Percentiles rank a stretch among this genome's conserved stretches.
Conservation (phyloP, 768 basidiomycete genomes). For the Boletus subcaerulescens region DNA sequence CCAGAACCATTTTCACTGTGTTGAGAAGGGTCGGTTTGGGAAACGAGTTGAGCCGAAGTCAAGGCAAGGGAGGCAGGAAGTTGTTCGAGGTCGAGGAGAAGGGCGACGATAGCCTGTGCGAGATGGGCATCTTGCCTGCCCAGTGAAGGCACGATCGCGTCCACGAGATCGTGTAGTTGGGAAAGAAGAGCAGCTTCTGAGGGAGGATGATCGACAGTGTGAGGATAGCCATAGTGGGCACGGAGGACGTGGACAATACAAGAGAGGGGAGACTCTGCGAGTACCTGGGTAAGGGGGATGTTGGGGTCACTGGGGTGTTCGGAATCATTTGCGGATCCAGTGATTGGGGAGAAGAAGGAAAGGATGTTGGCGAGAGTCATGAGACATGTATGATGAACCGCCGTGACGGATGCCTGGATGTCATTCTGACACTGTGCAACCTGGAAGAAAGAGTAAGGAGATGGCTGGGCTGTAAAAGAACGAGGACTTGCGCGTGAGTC, state of each 20-base stretch:
- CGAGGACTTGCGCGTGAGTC: constrained; percentile 7
- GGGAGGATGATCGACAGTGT: constrained; percentile 29
- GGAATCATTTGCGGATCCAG: constrained; percentile 49
- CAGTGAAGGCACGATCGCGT: constrained; percentile 43
- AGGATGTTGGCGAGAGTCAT: constrained; percentile 72
- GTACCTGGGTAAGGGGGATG: constrained; percentile 13
- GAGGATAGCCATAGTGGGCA: constrained; percentile 7
- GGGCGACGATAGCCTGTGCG: constrained; percentile 63
- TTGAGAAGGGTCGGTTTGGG: constrained; percentile 9
- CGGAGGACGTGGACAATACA: constrained; percentile 20
- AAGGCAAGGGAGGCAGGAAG: constrained; percentile 40
- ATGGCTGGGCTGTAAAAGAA: background rate
- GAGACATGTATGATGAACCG: constrained; percentile 71
- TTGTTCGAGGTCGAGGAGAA: constrained; percentile 66
- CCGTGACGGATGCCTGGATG: constrained; percentile 66
- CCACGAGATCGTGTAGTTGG: constrained; percentile 58
- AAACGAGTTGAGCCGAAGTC: constrained; percentile 12
- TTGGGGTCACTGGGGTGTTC: constrained; percentile 39
- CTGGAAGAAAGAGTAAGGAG: constrained; percentile 1
- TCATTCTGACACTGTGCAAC: constrained; percentile 44
- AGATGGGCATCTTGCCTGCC: constrained; percentile 55
- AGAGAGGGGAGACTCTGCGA: constrained; percentile 17
- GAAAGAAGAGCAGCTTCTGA: constrained; percentile 52
- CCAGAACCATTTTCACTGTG: background rate
- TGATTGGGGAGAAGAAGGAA: constrained; percentile 43